A percentile compares a stretch with the other conserved stretches of the same genome.
phyloP scores from a whole-genome alignment of 345 rosid genomes.

The Gossypium sturtianum region DNA sequence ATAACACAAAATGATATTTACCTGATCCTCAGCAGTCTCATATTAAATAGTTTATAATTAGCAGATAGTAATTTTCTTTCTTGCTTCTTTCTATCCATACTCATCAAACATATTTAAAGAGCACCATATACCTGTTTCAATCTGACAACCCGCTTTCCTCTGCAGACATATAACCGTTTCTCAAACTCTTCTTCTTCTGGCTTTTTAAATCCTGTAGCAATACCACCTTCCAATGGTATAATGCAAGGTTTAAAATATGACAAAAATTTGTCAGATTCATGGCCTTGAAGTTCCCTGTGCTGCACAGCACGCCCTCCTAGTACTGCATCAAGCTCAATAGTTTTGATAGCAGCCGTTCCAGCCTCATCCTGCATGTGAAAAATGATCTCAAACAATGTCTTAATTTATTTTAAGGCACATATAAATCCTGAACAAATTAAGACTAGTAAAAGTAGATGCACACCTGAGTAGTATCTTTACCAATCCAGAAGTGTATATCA shows the following conservation, averaged over 20 bases:
- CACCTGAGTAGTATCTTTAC: constrained; percentile 97
- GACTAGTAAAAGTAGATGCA: constrained; percentile 5
- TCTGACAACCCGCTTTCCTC: constrained; percentile 81
- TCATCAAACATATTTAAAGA: neutral
- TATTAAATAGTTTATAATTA: neutral
- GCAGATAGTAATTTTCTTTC: neutral
- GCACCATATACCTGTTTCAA: constrained; percentile 75
- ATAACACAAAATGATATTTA: constrained; percentile 22
- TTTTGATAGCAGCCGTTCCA: constrained; percentile 95
- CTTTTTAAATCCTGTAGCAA: constrained; percentile 87
- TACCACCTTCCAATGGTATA: constrained; percentile 93
- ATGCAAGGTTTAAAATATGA: constrained; percentile 97
- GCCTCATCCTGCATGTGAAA: constrained; percentile 78
- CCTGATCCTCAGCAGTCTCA: constrained; percentile 13
- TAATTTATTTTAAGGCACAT: constrained; percentile 10
- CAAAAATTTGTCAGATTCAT: constrained; percentile 95
- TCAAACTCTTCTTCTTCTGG: constrained; percentile 87
- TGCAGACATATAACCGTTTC: constrained; percentile 78
- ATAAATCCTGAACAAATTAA: constrained; percentile 4
- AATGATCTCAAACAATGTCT: constrained; percentile 9
- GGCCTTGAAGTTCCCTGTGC: constrained; percentile 94
- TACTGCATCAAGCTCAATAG: constrained; percentile 90
- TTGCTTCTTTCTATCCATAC: neutral
- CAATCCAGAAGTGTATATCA: constrained; percentile 98
- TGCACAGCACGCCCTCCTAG: constrained; percentile 99